Percentiles rank a stretch among this genome's conserved stretches.
Evolutionary conservation across 768 basidiomycete species (phyloP).

Genomic region (Mycena polygramma): DNA sequence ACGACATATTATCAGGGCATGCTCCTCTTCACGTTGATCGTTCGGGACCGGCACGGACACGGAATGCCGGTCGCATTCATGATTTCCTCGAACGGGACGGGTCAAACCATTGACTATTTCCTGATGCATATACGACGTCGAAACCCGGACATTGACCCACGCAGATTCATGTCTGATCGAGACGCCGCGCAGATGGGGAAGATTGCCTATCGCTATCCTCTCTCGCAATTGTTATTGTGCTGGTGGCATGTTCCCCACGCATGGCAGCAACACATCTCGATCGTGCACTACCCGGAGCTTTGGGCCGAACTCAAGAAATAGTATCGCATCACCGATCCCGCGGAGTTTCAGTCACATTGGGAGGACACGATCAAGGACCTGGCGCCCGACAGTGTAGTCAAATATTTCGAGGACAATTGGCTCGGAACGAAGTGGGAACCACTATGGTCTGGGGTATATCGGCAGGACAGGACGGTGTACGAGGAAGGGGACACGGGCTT

Average conservation of each 20-base stretch:
- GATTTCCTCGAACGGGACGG: constrained; percentile 18
- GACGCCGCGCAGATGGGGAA: constrained; percentile 20
- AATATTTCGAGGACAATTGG: constrained; percentile 27
- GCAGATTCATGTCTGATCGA: constrained; percentile 17
- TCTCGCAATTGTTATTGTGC: constrained; percentile 19
- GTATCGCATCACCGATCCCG: constrained; percentile 29
- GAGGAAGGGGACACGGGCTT: constrained; percentile 27
- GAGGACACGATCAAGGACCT: constrained; percentile 8
- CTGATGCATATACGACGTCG: background rate
- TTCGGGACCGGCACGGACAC: constrained; percentile 16
- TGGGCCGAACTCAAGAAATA: constrained; percentile 33
- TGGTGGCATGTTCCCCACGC: constrained; percentile 41
- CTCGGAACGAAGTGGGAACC: background rate
- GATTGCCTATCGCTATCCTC: background rate
- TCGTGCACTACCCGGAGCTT: constrained; percentile 22
- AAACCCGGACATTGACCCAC: constrained; percentile 17
- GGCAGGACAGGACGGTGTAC: constrained; percentile 22
- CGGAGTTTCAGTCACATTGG: constrained; percentile 21
- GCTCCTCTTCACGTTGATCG: constrained; percentile 15
- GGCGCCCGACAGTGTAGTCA: constrained; percentile 4
- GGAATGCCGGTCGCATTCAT: constrained; percentile 26
- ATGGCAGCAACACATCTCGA: constrained; percentile 33
- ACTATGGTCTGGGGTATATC: constrained; percentile 35
- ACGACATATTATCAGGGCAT: constrained; percentile 20
- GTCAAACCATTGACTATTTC: constrained; percentile 22